phyloP scores from a whole-genome alignment of 192 early-diverging fungal species.

The Cetraspora pellucida region DNA sequence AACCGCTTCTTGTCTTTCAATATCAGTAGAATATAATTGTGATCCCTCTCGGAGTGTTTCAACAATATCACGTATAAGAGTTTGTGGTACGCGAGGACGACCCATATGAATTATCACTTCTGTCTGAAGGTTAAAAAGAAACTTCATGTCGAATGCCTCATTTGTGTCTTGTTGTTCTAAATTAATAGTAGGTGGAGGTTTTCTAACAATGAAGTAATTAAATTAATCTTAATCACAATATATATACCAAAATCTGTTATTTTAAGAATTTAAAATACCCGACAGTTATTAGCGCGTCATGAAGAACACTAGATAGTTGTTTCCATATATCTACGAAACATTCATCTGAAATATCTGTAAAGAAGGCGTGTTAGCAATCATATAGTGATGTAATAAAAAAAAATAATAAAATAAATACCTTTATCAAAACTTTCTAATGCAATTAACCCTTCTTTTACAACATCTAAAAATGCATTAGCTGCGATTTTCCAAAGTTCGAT shows the following conservation, averaged over 20 bases:
- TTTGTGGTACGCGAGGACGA: constrained; percentile 60
- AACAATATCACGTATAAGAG: constrained; percentile 55
- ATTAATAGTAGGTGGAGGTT: constrained; percentile 51
- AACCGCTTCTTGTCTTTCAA: constrained; percentile 26
- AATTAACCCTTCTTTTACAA: constrained; percentile 55
- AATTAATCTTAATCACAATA: background rate
- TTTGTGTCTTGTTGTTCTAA: constrained; percentile 67
- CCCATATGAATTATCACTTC: constrained; percentile 74
- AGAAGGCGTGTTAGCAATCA: background rate
- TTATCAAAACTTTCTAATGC: constrained; percentile 45
- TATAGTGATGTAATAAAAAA: constrained; percentile 14
- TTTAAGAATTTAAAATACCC: constrained; percentile 45
- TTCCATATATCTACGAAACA: constrained; percentile 55
- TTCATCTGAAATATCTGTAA: constrained; percentile 55
- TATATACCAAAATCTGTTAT: background rate
- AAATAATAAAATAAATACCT: constrained; percentile 30
- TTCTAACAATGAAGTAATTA: constrained; percentile 37
- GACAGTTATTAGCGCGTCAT: constrained; percentile 60
- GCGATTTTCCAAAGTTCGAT: constrained; percentile 75
- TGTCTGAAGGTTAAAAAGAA: constrained; percentile 62
- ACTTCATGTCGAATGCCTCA: constrained; percentile 75
- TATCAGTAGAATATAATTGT: constrained; percentile 44
- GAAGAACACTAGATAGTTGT: constrained; percentile 61
- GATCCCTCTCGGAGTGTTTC: constrained; percentile 61
- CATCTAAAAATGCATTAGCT: constrained; percentile 60